Base-by-base conservation (phyloP, 2,329 filamentous ascomycete species). In the Saccharata proteae region DNA sequence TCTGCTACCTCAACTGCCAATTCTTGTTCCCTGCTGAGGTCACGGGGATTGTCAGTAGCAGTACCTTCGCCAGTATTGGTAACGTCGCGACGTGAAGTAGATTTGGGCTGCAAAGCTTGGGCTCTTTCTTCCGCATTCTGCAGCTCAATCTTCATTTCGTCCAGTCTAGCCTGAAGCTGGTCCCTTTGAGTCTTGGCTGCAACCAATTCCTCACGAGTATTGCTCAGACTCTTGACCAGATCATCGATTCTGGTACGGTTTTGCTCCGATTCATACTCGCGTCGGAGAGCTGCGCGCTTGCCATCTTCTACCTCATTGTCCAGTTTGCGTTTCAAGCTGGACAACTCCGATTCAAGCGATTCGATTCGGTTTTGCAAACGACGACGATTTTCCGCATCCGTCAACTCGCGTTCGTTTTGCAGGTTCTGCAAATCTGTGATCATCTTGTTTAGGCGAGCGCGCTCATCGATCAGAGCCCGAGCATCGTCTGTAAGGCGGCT, bases 171-270 rank as follows among this genome's bases (percentile, higher is more conserved):
- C 53, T 96, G 86, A 2, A 98, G 67, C 51, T 94, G 82, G 52
- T 96, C 88, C 28, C 80, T 76, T 27, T 75, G 81, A 1, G 88
- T 93, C 64, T 93, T 93, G 15, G 78, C 74, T 16, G 78, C 77
- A 26, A 90, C 74, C 30, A 93, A 71, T 44, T 94, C 85, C 54
- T 96, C 86, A 26, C 88, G 82, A 30, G 78, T 74, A 38, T 84
- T 74, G 43, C 82, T 70, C 23, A 94, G 64, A 45, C 74, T 88
- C 18, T 77, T 67, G 40, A 88, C 79, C 26, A 98, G 71, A 47
- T 96, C 88, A 43, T 98, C 88, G 38, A 96, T 90, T 30, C 86
- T 76, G 55, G 85, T 90, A 52, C 93, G 84, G 30, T 72, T 77
- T 51, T 96, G 84, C 42, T 84, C 79, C 24, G 79, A 73, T 38